These are phyloP conservation scores for Gracilaria domingensis DNA, from an alignment of 23 red algal species.

Conservation along the genomic window DNA sequence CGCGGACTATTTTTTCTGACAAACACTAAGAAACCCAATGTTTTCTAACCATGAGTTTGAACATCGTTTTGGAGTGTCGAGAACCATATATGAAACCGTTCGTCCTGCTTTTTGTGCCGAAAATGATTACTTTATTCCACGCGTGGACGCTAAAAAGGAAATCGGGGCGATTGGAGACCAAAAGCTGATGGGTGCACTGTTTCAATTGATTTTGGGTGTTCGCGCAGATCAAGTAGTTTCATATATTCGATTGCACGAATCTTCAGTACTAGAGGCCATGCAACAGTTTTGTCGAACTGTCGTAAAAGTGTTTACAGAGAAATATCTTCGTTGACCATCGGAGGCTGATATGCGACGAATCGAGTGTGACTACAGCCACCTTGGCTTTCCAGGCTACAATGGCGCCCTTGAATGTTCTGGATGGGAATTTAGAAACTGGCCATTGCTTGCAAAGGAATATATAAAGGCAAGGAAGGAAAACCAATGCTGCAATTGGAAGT, in stretches of 20 bases:
- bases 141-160: not conserved
- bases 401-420: conserved; percentile 20
- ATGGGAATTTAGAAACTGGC: conserved; percentile 18
- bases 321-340: not conserved
- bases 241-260: conserved; percentile 24
- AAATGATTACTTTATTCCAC: not conserved
- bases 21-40: not conserved
- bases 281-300: conserved; percentile 17
- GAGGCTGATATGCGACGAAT: not conserved
- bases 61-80: conserved; percentile 4
- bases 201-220: not conserved
- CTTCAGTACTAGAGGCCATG: not conserved
- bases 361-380: not conserved
- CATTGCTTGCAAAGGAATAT: not conserved
- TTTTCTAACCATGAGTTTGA: not conserved
- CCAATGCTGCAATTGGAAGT: conserved; percentile 13
- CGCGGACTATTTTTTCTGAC: conserved; percentile 2
- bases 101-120: not conserved
- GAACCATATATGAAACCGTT: not conserved
- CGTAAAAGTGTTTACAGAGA: not conserved
- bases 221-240: not conserved
- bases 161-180: not conserved
- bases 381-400: conserved; percentile 6
- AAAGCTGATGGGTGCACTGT: conserved; percentile 1
- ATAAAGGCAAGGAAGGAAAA: conserved; percentile 22